Evolutionary conservation across 2,329 filamentous ascomycete species (phyloP), one percentile per base, ranked within the genome.

Genomic region (Drechslerella dactyloides): DNA sequence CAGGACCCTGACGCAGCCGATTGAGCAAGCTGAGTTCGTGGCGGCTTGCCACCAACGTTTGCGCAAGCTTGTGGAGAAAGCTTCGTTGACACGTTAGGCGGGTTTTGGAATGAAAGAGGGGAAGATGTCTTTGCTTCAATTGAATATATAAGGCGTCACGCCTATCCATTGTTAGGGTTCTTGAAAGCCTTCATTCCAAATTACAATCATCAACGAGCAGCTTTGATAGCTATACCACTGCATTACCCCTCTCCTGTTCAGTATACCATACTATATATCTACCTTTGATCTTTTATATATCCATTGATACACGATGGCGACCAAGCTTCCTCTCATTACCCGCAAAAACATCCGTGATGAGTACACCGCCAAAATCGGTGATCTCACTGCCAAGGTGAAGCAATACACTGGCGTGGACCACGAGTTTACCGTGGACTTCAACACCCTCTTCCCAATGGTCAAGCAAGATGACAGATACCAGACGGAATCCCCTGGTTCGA

Each of bases 331-430:
- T 37, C 60, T 72, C 42, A 23, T 50, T 33, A 37, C 68, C 27
- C 68, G 68, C 55, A 72, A 72, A 50, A 63, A 65, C 51, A 72
- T 72, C 35, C 68, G 68, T 21, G 68, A 72, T 46, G 50, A 65
- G 44, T 72, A 46, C 17, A 48, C 55, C 7, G 50, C 53, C 11
- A 58, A 63, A 13, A 65, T 53, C 13, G 40, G 30, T n/a, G 50
- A 23, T 1, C 48, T 51, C 24, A 19, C 37, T 1, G 21, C n/a
- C 2, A 40, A 59, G 52, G 54, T 72, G 50, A 61, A 72, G 56
- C 55, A 72, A 27, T 57, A 56, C 24, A 61, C 55, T 24, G 68
- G 68, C 21, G 60, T 65, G 27, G 60, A 72, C 11, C 60, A 65
- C 35, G 35, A 72, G 17, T 72, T 72, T 40, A 54, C 57, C 60